A percentile compares a stretch with the other conserved stretches of the same genome.
phyloP scores from a whole-genome alignment of 352 stramenopile genomes.

The Globisporangium abappressorium region DNA sequence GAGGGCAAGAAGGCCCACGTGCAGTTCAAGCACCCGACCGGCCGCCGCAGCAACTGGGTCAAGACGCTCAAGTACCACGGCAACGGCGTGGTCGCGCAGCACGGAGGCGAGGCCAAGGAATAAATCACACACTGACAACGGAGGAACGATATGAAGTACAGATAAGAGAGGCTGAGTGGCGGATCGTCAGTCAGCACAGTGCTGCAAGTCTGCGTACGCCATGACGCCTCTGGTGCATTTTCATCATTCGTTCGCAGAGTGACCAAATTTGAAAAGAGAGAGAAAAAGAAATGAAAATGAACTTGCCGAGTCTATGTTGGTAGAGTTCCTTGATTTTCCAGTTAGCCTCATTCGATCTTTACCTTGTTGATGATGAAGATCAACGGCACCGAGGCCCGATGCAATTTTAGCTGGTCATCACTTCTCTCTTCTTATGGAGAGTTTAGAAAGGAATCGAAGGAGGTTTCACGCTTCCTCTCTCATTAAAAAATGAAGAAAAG shows the following conservation, averaged over 20 bases:
- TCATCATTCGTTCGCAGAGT: background rate
- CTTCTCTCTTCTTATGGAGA: background rate
- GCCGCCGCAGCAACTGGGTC: slow-evolving; percentile 82
- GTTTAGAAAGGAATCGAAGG: background rate
- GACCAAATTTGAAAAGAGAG: background rate
- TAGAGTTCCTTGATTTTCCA: no score
- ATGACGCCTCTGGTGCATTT: background rate
- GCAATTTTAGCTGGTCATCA: background rate
- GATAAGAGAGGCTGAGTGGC: background rate
- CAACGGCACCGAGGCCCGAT: background rate
- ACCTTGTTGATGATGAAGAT: background rate
- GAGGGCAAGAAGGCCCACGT: slow-evolving; percentile 74
- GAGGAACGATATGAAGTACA: background rate
- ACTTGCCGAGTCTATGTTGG: background rate
- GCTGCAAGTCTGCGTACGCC: background rate
- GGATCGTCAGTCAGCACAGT: background rate
- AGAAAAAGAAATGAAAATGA: background rate
- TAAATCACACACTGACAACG: slow-evolving; percentile 18
- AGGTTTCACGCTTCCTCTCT: background rate
- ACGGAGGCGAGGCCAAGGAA: slow-evolving; percentile 75
- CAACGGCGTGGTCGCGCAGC: slow-evolving; percentile 72
- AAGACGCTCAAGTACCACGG: slow-evolving; percentile 89
- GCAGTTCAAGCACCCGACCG: slow-evolving; percentile 76
- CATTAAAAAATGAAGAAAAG: background rate
- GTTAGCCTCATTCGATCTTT: no score